Base-by-base conservation (phyloP, 495 filamentous ascomycete genomes). In the Trichoderma parareesei region DNA sequence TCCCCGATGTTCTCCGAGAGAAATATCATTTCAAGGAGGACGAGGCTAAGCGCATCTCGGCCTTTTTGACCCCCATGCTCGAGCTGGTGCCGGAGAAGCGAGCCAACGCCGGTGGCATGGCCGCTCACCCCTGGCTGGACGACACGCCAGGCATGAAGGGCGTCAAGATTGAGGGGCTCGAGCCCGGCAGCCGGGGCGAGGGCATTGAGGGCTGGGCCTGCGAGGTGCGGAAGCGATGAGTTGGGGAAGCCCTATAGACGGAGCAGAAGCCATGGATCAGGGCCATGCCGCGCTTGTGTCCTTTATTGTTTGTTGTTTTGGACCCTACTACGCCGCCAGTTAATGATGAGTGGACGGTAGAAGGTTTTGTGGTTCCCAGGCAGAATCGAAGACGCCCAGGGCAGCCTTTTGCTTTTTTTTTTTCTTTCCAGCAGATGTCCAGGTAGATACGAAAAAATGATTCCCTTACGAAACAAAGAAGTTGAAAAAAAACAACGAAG, bases 61-160 rank as follows among this genome's bases (percentile, higher is more conserved):
- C 93, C 41, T 95, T 99, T 77, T 76, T 99, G 35, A 79, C 88
- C 3, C 94, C 94, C 3, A 96, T 99, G 95, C 79, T 99, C 38
- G 92, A 96, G 71, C 77, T 99, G 13, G 74, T 89, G 55, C 95
- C 95, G 0, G 90, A 91, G 69, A 87, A 89, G 71, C 80, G 94
- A 41, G 95, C 95, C 14, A 98, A 98, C 73, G 95, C 95, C 13
- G 94, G 95, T 18, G 95, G 95, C 9, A 97, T 98, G 94, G 84
- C 88, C 11, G 84, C 85, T 35, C 90, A 94, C 69, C 75, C 78
- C 14, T 98, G 93, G 82, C 76, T 97, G 69, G 83, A 89, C 63
- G 87, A 89, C 66, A 91, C 92, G 3, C 85, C 85, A 38, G 94
- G 92, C 13, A 99, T 99, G 95, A 85, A 90, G 63, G 83, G 82